Percentiles rank a stretch among this genome's conserved stretches.
These are phyloP conservation scores for Fusarium sp. DNA, from an alignment of 2,329 filamentous ascomycete genomes.

Conservation along the genomic window DNA sequence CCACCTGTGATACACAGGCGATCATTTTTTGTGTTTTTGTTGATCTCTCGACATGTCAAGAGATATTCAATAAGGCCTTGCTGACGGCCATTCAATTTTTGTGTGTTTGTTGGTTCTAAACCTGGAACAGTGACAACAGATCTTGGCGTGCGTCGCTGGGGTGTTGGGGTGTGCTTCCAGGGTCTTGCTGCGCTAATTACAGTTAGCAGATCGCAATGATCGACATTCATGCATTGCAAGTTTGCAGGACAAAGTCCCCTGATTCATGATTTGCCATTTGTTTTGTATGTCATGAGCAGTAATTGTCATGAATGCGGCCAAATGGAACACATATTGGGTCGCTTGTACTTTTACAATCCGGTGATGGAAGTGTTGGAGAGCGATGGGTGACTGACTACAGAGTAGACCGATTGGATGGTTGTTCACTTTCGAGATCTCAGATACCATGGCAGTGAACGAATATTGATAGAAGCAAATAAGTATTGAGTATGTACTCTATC, in stretches of 20 bases:
- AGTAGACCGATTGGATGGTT: not conserved
- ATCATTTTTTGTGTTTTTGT: not conserved
- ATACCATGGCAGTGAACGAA: not conserved
- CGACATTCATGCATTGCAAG: not conserved
- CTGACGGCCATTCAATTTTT: not conserved
- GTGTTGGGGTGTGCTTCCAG: not conserved
- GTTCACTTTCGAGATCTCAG: no score
- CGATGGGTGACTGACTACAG: accelerated
- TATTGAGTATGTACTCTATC: slow-evolving; percentile 15
- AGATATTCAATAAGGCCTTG: not conserved
- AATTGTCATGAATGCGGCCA: not conserved
- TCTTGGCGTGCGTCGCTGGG: not conserved
- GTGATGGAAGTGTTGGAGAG: not conserved
- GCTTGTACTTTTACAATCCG: not conserved
- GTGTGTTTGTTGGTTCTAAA: not conserved
- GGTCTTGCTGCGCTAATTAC: slow-evolving; percentile 7
- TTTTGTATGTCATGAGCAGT: not conserved
- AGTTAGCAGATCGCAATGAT: not conserved
- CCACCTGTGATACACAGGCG: slow-evolving; percentile 18
- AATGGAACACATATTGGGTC: accelerated
- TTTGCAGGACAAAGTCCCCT: not conserved
- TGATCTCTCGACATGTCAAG: accelerated
- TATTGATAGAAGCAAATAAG: not conserved
- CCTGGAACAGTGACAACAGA: not conserved
- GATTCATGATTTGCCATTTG: not conserved